Evolutionary conservation across 805 yeast species (phyloP).

Genomic region (Barnettozyma sp.): DNA sequence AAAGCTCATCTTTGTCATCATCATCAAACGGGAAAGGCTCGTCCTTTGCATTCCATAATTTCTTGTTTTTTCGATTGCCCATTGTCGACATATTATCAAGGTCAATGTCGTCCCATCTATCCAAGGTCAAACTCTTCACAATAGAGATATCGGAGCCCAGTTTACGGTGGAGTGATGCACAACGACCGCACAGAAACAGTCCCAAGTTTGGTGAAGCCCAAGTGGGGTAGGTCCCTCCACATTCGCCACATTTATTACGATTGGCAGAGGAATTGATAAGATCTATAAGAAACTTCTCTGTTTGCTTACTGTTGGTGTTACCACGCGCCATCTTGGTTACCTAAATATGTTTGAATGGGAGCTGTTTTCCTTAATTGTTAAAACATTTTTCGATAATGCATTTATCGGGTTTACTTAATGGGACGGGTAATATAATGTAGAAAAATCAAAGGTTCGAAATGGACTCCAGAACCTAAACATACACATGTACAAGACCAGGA

Average conservation of each 20-base stretch:
- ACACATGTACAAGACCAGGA: too few species aligned
- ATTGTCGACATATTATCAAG: slow-evolving; percentile 34
- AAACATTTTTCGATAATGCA: too few species aligned
- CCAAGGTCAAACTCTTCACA: slow-evolving; percentile 69
- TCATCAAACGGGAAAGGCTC: slow-evolving; percentile 71
- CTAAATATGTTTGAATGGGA: too few species aligned
- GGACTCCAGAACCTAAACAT: too few species aligned
- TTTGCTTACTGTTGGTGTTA: slow-evolving; percentile 33
- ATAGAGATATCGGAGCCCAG: slow-evolving; percentile 54
- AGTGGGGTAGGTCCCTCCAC: slow-evolving; percentile 58
- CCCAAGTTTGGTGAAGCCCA: slow-evolving; percentile 40
- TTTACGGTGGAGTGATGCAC: slow-evolving; percentile 72
- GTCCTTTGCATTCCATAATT: slow-evolving; percentile 60
- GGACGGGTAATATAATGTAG: not conserved
- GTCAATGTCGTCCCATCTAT: slow-evolving; percentile 57
- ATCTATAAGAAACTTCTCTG: slow-evolving; percentile 48
- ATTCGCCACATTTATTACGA: slow-evolving; percentile 73
- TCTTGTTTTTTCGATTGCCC: slow-evolving; percentile 58
- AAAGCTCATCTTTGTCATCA: slow-evolving; percentile 58
- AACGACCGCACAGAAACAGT: slow-evolving; percentile 72
- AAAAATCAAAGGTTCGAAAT: not conserved
- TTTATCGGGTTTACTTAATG: not conserved
- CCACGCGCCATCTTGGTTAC: slow-evolving; percentile 25
- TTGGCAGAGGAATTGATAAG: slow-evolving; percentile 54
- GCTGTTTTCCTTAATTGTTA: too few species aligned